Percentiles rank a stretch among this genome's conserved stretches.
These are phyloP conservation scores for Penicillium griseofulvum DNA, from an alignment of 2,329 filamentous ascomycete genomes.

Conservation along the genomic window DNA sequence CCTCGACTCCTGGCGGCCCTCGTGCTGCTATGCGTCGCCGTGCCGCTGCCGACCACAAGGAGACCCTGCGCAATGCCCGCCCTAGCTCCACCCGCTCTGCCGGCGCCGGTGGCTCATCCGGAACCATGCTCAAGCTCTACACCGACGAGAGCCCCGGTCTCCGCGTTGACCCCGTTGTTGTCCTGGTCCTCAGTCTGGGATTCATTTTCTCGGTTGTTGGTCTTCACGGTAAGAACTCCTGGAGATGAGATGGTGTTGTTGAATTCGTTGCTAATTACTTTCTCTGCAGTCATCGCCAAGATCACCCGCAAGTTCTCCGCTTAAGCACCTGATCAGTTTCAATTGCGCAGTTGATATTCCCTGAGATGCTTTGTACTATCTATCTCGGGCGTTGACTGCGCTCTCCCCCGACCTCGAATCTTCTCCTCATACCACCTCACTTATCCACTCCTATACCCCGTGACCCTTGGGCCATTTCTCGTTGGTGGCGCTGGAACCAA, in stretches of 20 bases:
- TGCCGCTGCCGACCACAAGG: conserved; percentile 94
- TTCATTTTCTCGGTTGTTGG: conserved; percentile 99
- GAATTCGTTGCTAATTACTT: conserved; percentile 14
- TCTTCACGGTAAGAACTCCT: conserved; percentile 75
- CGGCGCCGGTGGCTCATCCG: conserved; percentile 91
- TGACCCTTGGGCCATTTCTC: conserved; percentile 21
- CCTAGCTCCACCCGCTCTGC: conserved; percentile 90
- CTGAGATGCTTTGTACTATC: neutral
- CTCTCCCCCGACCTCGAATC: conserved; percentile 2
- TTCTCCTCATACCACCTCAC: conserved; percentile 3
- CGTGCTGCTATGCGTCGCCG: conserved; percentile 93
- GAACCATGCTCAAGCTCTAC: conserved; percentile 98
- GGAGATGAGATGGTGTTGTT: neutral
- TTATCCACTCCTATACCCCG: conserved; percentile 25
- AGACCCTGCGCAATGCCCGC: conserved; percentile 90
- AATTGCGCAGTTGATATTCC: neutral
- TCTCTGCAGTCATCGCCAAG: conserved; percentile 79
- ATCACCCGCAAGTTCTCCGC: conserved; percentile 80
- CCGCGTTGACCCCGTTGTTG: conserved; percentile 96
- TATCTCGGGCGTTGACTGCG: conserved; percentile 3
- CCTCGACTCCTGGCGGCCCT: conserved; percentile 86
- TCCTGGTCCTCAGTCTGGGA: conserved; percentile 90
- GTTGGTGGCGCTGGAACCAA: conserved; percentile 13
- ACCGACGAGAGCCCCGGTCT: conserved; percentile 96
- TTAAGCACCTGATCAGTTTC: conserved; percentile 33